Percentiles rank a stretch among this genome's conserved stretches.
phyloP scores from a whole-genome alignment of 2,329 filamentous ascomycete genomes.

The Graphium sp. region DNA sequence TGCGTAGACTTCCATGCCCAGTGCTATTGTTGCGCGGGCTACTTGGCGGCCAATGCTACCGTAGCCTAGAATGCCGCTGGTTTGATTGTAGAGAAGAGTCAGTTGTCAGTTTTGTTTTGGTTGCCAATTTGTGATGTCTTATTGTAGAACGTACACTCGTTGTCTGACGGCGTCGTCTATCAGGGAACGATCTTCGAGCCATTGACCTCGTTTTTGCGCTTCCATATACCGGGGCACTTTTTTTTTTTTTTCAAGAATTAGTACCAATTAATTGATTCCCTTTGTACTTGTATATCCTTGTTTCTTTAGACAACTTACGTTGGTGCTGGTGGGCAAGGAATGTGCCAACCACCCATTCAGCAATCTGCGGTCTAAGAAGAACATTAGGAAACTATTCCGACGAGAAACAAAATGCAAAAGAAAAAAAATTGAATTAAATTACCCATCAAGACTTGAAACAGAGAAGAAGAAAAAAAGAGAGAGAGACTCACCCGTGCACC shows the following conservation, averaged over 20 bases:
- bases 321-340: constrained; percentile 16
- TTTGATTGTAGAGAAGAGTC: background rate
- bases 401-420: too few species aligned
- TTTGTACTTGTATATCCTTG: too few species aligned
- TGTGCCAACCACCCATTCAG: constrained; percentile 21
- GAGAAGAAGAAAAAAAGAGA: too few species aligned
- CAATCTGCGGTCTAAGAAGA: constrained; percentile 22
- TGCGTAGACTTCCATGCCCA: constrained; percentile 52
- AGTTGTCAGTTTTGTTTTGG: background rate
- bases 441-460: too few species aligned
- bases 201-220: constrained; percentile 22
- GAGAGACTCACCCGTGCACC: too few species aligned
- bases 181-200: constrained; percentile 17
- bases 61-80: constrained; percentile 22
- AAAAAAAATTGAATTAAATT: too few species aligned
- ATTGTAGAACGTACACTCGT: constrained; percentile 34
- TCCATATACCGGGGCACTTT: constrained; percentile 27
- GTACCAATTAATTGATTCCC: too few species aligned
- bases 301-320: background rate
- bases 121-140: background rate
- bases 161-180: constrained; percentile 26
- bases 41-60: constrained; percentile 25
- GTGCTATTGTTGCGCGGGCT: constrained; percentile 30
- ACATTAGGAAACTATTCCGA: too few species aligned
- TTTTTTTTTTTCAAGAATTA: too few species aligned